These are phyloP conservation scores for Quercus cerris DNA, from an alignment of 306 rosid species.

Conservation along the genomic window DNA sequence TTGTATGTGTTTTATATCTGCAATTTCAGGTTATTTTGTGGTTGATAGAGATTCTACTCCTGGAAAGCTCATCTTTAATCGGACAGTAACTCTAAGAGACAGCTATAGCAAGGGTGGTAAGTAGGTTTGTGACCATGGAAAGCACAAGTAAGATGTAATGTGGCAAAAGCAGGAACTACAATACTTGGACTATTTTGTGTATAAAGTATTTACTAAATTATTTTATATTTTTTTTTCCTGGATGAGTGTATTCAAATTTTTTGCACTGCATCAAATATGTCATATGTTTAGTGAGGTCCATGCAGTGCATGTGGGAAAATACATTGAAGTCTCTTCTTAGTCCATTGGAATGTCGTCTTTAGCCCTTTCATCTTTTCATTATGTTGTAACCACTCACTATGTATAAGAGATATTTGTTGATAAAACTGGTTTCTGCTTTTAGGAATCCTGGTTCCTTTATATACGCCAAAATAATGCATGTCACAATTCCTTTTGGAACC, in stretches of 20 bases:
- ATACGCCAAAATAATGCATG: background rate
- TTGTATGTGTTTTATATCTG: constrained; percentile 11
- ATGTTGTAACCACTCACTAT: background rate
- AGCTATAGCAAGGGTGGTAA: constrained; percentile 72
- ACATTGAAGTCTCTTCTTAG: background rate
- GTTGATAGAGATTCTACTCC: constrained; percentile 79
- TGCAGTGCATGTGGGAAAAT: background rate
- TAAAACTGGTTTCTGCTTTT: background rate
- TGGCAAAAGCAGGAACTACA: constrained; percentile 7
- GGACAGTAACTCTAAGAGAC: constrained; percentile 81
- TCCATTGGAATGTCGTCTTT: background rate
- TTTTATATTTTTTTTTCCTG: no score
- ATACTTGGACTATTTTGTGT: constrained; percentile 9
- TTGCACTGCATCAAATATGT: background rate
- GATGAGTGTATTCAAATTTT: no score
- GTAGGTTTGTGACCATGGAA: constrained; percentile 27
- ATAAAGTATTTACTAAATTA: background rate
- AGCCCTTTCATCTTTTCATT: background rate
- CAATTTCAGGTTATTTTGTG: constrained; percentile 77
- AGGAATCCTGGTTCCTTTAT: background rate
- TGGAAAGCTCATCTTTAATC: constrained; percentile 78
- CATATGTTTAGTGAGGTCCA: background rate
- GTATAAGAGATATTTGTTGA: background rate
- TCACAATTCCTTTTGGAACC: background rate
- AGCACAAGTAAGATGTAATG: constrained; percentile 5